Evolutionary conservation across 176 grass and related monocot genomes (phyloP).

Genomic region (Oropetium thomaeum): DNA sequence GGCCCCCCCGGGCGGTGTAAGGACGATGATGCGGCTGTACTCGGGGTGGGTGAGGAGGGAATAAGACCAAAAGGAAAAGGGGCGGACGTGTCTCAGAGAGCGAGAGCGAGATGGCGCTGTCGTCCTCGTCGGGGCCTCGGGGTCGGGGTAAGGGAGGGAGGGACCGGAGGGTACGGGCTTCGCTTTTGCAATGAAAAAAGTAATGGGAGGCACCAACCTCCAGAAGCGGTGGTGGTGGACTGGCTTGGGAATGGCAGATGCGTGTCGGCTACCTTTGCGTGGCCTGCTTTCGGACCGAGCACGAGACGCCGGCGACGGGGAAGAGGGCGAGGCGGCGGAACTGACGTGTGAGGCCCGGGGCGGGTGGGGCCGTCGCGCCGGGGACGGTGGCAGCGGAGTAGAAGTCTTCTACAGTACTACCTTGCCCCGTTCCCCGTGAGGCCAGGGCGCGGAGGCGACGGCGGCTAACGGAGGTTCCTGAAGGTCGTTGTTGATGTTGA

Average conservation of each 20-base stretch:
- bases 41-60: neutral
- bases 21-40: neutral
- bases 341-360: neutral
- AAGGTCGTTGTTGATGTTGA: neutral
- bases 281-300: neutral
- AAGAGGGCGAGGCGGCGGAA: no score
- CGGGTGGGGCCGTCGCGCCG: neutral
- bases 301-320: neutral
- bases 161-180: no score
- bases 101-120: neutral
- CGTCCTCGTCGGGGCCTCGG: no score
- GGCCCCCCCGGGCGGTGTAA: neutral
- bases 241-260: conserved; percentile 7
- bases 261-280: neutral
- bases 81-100: no score
- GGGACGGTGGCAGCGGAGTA: neutral
- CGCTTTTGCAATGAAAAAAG: no score
- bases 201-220: neutral
- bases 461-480: neutral
- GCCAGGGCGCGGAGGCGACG: neutral
- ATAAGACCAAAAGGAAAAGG: no score
- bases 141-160: no score
- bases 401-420: no score
- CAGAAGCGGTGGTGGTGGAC: conserved; percentile 2
- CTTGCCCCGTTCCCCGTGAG: no score